A percentile compares a stretch with the other conserved stretches of the same genome.
These are phyloP conservation scores for Schwanniomyces pseudopolymorphus DNA, from an alignment of 805 yeast genomes.

Conservation along the genomic window DNA sequence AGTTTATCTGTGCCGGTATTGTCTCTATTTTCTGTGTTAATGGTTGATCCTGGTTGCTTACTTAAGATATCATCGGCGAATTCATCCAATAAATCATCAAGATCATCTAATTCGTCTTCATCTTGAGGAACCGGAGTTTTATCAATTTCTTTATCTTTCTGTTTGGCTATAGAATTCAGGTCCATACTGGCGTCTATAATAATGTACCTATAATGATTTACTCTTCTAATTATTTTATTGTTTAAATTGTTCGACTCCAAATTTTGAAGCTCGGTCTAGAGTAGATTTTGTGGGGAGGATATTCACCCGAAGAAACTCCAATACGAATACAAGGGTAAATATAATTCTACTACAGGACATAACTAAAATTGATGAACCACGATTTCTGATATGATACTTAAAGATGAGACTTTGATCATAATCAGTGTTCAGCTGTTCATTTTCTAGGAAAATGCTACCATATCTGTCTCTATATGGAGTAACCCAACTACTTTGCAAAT, in stretches of 20 bases:
- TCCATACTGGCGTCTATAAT: neutral
- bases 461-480: no score
- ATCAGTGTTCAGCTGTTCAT: no score
- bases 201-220: neutral
- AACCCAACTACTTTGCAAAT: no score
- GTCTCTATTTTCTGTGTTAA: constrained; percentile 13
- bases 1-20: constrained; percentile 20
- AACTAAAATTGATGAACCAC: no score
- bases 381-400: no score
- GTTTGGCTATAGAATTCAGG: neutral
- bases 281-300: neutral
- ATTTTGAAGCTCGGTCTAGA: neutral
- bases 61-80: constrained; percentile 69
- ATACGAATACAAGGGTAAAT: no score
- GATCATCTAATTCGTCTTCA: constrained; percentile 63
- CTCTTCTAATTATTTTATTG: neutral
- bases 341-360: no score
- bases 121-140: constrained; percentile 5
- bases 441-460: no score
- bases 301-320: neutral
- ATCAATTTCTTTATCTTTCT: neutral
- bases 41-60: constrained; percentile 56
- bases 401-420: no score
- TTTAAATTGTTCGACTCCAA: neutral
- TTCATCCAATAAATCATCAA: constrained; percentile 84